Conservation (phyloP, 2,329 filamentous ascomycete genomes). For the Corynespora cassiicola region DNA sequence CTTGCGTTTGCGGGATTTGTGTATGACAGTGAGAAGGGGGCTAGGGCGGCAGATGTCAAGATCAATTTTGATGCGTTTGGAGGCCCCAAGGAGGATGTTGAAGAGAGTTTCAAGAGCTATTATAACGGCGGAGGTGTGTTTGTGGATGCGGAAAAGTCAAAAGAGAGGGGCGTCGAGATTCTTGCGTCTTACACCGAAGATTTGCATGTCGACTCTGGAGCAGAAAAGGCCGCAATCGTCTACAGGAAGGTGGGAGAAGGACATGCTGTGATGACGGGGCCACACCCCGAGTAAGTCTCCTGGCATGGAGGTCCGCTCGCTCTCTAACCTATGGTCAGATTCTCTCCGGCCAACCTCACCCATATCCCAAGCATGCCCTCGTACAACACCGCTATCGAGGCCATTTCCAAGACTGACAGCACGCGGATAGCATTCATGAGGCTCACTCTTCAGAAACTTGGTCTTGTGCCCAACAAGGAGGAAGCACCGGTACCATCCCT, state of each 20-base stretch:
- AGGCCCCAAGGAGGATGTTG: constrained; percentile 54
- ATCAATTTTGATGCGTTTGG: constrained; percentile 68
- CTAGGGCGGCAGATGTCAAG: constrained; percentile 72
- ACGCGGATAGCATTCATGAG: constrained; percentile 77
- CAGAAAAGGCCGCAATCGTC: constrained; percentile 78
- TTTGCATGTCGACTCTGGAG: constrained; percentile 77
- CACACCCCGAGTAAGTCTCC: constrained; percentile 84
- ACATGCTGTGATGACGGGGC: constrained; percentile 78
- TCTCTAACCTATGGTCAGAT: constrained; percentile 61
- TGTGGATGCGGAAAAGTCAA: constrained; percentile 73
- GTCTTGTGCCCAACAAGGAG: constrained; percentile 77
- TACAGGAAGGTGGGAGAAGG: constrained; percentile 85
- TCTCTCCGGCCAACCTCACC: constrained; percentile 79
- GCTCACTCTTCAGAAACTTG: constrained; percentile 79
- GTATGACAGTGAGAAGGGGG: constrained; percentile 87
- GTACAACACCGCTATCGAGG: constrained; percentile 74
- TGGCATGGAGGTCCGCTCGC: not conserved
- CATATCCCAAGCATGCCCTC: constrained; percentile 69
- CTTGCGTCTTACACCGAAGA: constrained; percentile 80
- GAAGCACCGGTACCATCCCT: constrained; percentile 76
- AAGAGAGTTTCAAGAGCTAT: constrained; percentile 75
- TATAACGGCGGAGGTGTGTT: constrained; percentile 97
- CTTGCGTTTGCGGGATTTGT: constrained; percentile 88
- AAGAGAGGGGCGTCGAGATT: constrained; percentile 74
- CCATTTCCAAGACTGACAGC: constrained; percentile 72